Evolutionary conservation across 2,329 filamentous ascomycete species (phyloP).

Genomic region (Trichophyton benhamiae): DNA sequence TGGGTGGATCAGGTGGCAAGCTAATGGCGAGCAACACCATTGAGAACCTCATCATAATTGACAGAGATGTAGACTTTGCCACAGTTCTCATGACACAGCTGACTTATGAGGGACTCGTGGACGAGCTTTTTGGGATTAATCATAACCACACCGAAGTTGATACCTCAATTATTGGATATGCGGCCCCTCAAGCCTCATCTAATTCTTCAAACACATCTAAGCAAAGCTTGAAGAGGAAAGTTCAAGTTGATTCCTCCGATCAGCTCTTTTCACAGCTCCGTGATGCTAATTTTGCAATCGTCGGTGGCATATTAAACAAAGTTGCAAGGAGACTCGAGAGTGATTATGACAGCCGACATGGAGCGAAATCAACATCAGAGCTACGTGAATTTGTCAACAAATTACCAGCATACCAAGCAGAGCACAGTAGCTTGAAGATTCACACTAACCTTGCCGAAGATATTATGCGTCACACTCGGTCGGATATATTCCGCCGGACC

Average conservation of each 20-base stretch:
- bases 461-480: constrained; percentile 82
- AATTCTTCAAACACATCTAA: constrained; percentile 38
- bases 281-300: constrained; percentile 89
- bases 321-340: constrained; percentile 73
- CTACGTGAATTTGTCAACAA: constrained; percentile 92
- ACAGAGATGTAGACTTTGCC: constrained; percentile 87
- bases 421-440: constrained; percentile 82
- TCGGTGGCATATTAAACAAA: constrained; percentile 78
- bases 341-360: constrained; percentile 80
- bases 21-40: constrained; percentile 75
- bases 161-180: constrained; percentile 71
- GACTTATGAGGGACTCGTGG: constrained; percentile 91
- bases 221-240: constrained; percentile 68
- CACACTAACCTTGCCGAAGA: constrained; percentile 90
- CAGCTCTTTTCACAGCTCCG: constrained; percentile 77
- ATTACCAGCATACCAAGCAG: constrained; percentile 79
- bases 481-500: constrained; percentile 75
- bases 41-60: constrained; percentile 87
- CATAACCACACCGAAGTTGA: constrained; percentile 91
- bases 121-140: constrained; percentile 82
- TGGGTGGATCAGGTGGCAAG: constrained; percentile 45
- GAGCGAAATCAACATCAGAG: constrained; percentile 76
- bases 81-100: constrained; percentile 86
- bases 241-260: constrained; percentile 79
- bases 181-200: constrained; percentile 43